Base-by-base conservation (phyloP, 257 asterid genomes). In the Lycium ferocissimum region DNA sequence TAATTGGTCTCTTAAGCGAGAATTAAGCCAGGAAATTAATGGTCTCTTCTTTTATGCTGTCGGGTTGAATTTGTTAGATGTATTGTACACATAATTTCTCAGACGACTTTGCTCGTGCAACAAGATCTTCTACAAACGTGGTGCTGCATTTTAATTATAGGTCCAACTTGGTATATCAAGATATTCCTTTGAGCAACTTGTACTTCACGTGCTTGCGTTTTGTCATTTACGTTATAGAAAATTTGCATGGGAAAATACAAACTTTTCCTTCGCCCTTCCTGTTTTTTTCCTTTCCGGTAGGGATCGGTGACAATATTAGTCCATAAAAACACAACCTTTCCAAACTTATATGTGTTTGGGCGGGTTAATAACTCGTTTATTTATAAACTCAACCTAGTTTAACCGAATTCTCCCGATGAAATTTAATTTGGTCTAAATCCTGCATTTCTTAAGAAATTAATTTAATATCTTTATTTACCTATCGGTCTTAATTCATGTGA, bases 61-160 rank as follows among this genome's bases (percentile, higher is more conserved):
- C 89, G 89, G 88, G 84, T 89, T 87, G 86, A 86, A 72, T 43
- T 84, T 62, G 33, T 7, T 70, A 65, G 59, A 81, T 17, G 66
- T 79, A 67, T 83, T 9, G 45, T 35, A 14, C 33, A 26, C 33
- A 26, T 26, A 26, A 26, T 26, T 26, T 26, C 33, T 26, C 33
- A 33, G 37, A 84, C 83, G n/a, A 83, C 84, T 67, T 82, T 83
- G 79, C 84, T 84, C 59, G 73, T 66, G 85, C 83, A 89, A 86
- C 87, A 80, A 86, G 87, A 92, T 90, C 90, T 88, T 86, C 87
- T 89, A 86, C 85, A 88, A 88, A 89, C 90, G 89, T 92, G 91
- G 79, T 51, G 45, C 63, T 83, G 56, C 58, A 83, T 82, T 67
- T 79, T 15, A 56, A 80, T 83, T 83, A 78, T 83, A 58, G 54